These are phyloP conservation scores for Erythrobasidium hasegawianum DNA, from an alignment of 1,284 basidiomycete species.

Conservation along the genomic window DNA sequence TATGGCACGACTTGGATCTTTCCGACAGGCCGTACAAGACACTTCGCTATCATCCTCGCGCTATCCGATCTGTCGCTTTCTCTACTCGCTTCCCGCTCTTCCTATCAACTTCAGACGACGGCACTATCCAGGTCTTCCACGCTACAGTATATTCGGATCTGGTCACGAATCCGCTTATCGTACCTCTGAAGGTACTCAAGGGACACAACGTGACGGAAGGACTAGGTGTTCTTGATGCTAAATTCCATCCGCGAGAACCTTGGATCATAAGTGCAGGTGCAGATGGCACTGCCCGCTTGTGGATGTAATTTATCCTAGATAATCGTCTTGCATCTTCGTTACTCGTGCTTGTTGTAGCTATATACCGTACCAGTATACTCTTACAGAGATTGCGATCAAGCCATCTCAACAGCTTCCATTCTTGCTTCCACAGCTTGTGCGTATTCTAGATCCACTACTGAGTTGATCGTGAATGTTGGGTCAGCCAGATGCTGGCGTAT, in stretches of 20 bases:
- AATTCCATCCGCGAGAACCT: slow-evolving; percentile 84
- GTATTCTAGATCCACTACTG: slow-evolving; percentile 35
- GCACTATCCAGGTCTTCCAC: slow-evolving; percentile 95
- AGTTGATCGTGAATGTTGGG: slow-evolving; percentile 33
- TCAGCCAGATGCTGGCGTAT: slow-evolving; percentile 35
- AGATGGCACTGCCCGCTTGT: slow-evolving; percentile 82
- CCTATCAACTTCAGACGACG: slow-evolving; percentile 93
- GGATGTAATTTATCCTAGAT: slow-evolving; percentile 52
- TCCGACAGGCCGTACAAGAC: slow-evolving; percentile 95
- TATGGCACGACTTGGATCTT: slow-evolving; percentile 98
- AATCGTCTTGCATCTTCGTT: neutral
- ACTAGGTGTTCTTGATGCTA: slow-evolving; percentile 83
- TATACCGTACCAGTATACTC: neutral
- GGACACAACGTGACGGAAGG: slow-evolving; percentile 81
- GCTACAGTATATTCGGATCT: slow-evolving; percentile 88
- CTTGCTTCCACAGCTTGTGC: slow-evolving; percentile 14
- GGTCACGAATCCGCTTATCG: slow-evolving; percentile 92
- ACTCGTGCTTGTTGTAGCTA: slow-evolving; percentile 2
- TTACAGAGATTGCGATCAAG: neutral
- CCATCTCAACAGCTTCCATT: neutral
- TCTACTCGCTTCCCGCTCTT: slow-evolving; percentile 94
- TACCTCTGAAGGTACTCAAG: slow-evolving; percentile 91
- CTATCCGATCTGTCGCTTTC: slow-evolving; percentile 85
- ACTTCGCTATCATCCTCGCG: slow-evolving; percentile 88
- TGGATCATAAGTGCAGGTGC: slow-evolving; percentile 93